Conservation (phyloP, 495 filamentous ascomycete species). For the Cercophora scortea region DNA sequence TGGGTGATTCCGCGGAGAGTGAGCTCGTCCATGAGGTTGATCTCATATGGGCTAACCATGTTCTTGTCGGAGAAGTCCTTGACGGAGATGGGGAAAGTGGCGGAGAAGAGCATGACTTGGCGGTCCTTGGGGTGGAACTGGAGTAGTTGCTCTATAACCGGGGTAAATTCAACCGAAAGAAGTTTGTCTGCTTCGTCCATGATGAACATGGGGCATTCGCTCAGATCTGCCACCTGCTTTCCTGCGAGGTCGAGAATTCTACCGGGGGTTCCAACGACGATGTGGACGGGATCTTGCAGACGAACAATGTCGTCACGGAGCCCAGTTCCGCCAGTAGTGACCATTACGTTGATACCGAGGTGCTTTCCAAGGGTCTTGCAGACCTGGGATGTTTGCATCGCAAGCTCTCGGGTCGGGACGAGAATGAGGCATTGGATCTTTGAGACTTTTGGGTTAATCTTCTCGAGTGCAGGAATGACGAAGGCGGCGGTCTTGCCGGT, state of each 20-base stretch:
- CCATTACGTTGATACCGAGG: constrained; percentile 96
- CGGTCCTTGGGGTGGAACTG: constrained; percentile 91
- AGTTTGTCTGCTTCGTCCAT: constrained; percentile 99
- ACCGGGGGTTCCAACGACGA: constrained; percentile 94
- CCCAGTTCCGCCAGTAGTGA: constrained; percentile 90
- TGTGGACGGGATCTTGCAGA: constrained; percentile 87
- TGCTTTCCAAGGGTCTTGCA: constrained; percentile 98
- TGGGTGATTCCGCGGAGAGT: constrained; percentile 97
- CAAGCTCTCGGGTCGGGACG: constrained; percentile 92
- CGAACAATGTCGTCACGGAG: constrained; percentile 96
- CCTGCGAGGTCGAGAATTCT: constrained; percentile 90
- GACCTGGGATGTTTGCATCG: constrained; percentile 97
- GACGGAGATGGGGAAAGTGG: constrained; percentile 91
- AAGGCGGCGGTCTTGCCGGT: constrained; percentile 98
- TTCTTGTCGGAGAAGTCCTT: constrained; percentile 98
- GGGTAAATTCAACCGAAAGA: constrained; percentile 91
- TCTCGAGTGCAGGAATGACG: constrained; percentile 89
- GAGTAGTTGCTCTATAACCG: constrained; percentile 90
- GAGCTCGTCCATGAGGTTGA: constrained; percentile 99
- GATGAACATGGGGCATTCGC: constrained; percentile 91
- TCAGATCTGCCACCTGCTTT: constrained; percentile 93
- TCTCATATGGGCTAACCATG: constrained; percentile 92
- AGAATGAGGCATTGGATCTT: constrained; percentile 95
- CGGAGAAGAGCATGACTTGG: constrained; percentile 98
- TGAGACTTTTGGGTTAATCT: constrained; percentile 89